phyloP scores from a whole-genome alignment of 805 yeast species.

The Yamadazyma tumulicola region DNA sequence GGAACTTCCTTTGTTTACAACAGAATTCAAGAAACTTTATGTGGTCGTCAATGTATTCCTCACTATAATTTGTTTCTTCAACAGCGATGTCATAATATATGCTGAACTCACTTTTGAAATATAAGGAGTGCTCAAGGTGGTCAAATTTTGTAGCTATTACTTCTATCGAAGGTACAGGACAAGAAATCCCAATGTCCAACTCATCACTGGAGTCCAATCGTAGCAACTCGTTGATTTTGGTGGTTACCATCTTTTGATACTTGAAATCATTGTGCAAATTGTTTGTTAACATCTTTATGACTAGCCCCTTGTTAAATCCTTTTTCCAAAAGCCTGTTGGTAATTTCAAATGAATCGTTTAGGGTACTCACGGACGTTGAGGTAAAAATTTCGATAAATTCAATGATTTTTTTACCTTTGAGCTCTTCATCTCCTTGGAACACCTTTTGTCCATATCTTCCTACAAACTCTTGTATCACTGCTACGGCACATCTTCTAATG shows the following conservation, averaged over 20 bases:
- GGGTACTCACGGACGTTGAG: constrained; percentile 28
- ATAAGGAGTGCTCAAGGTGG: constrained; percentile 7
- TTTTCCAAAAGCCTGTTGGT: constrained; percentile 15
- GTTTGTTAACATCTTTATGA: constrained; percentile 7
- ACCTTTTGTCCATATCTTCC: constrained; percentile 64
- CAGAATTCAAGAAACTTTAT: constrained; percentile 4
- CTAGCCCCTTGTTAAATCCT: constrained; percentile 21
- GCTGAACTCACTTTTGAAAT: constrained; percentile 8
- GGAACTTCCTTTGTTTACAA: constrained; percentile 1
- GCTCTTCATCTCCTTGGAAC: constrained; percentile 20
- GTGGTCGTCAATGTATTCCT: constrained; percentile 8
- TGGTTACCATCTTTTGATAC: constrained; percentile 9
- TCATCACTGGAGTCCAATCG: not conserved
- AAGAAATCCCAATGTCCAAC: constrained; percentile 4
- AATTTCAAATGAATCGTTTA: constrained; percentile 15
- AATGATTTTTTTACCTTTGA: constrained; percentile 37
- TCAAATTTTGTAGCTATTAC: not conserved
- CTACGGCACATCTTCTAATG: constrained; percentile 77
- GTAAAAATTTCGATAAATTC: constrained; percentile 59
- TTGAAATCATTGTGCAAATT: constrained; percentile 6
- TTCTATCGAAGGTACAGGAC: not conserved
- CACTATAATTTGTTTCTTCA: not conserved
- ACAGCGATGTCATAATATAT: not conserved
- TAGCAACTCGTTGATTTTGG: constrained; percentile 4
- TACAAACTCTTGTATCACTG: constrained; percentile 80